phyloP scores from a whole-genome alignment of 768 basidiomycete genomes.

The Mycena filopes region DNA sequence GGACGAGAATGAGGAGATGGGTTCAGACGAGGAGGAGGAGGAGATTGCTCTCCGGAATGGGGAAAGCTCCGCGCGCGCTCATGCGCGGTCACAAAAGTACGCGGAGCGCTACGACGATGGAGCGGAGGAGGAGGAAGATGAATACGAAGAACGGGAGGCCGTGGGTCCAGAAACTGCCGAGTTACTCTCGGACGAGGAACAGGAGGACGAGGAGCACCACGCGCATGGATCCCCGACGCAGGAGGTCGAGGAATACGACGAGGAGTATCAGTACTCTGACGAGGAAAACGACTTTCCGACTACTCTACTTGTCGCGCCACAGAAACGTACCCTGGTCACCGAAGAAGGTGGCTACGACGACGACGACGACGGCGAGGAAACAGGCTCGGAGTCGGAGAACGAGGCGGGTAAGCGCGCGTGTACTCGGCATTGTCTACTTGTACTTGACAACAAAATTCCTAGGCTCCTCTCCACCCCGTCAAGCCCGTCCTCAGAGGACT shows the following conservation, averaged over 20 bases:
- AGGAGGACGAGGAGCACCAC: conserved; percentile 16
- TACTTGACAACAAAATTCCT: background rate
- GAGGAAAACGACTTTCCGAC: conserved; percentile 17
- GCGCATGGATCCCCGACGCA: conserved; percentile 7
- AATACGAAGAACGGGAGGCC: conserved; percentile 32
- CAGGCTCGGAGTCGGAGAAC: conserved; percentile 33
- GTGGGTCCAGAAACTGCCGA: conserved; percentile 36
- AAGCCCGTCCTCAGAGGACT: background rate
- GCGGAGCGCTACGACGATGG: conserved; percentile 32
- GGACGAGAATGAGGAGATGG: conserved; percentile 37
- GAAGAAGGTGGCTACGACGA: conserved; percentile 24
- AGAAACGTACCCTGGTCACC: background rate
- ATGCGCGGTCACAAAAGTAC: conserved; percentile 34
- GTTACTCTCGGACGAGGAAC: conserved; percentile 41
- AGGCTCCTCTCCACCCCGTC: conserved; percentile 24
- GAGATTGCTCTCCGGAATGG: conserved; percentile 36
- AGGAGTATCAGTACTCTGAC: conserved; percentile 33
- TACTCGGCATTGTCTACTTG: background rate
- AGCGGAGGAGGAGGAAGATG: conserved; percentile 35
- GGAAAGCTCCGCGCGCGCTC: conserved; percentile 42
- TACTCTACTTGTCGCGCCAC: conserved; percentile 3
- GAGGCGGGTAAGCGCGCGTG: conserved; percentile 25
- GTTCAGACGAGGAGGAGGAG: conserved; percentile 40
- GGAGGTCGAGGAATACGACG: conserved; percentile 38
- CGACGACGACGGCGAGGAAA: conserved; percentile 26